Evolutionary conservation across 129 eudicot species (phyloP).

Genomic region (Flaveria linearis): DNA sequence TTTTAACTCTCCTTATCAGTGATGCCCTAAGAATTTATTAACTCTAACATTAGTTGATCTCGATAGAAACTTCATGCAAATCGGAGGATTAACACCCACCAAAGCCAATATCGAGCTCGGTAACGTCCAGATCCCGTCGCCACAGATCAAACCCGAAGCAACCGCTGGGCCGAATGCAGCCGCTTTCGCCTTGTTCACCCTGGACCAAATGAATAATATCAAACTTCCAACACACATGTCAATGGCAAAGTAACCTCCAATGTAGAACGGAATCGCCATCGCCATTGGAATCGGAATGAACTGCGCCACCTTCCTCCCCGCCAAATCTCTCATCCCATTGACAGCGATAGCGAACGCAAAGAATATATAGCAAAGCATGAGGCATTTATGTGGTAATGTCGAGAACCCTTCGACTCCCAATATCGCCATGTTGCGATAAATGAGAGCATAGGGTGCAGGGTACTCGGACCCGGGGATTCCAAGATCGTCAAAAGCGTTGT

Average conservation of each 20-base stretch:
- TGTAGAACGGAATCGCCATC: constrained; percentile 91
- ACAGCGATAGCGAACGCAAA: constrained; percentile 62
- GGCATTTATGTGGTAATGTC: constrained; percentile 72
- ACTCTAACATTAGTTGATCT: constrained; percentile 49
- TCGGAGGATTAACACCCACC: constrained; percentile 80
- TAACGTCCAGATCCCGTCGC: constrained; percentile 92
- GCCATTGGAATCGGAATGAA: constrained; percentile 96
- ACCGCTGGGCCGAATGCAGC: constrained; percentile 90
- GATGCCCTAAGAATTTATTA: constrained; percentile 40
- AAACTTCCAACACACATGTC: constrained; percentile 97
- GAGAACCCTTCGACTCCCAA: constrained; percentile 87
- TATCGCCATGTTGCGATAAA: constrained; percentile 84
- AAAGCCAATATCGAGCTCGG: constrained; percentile 92
- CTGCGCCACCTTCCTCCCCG: constrained; percentile 49
- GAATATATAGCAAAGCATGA: constrained; percentile 67
- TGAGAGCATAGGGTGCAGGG: constrained; percentile 71
- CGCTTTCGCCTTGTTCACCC: constrained; percentile 67
- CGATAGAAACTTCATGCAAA: constrained; percentile 91
- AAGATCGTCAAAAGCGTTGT: constrained; percentile 63
- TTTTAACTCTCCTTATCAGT: no score
- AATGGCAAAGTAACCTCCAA: constrained; percentile 76
- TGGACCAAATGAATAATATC: constrained; percentile 69
- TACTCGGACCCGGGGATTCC: constrained; percentile 66
- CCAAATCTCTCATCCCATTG: constrained; percentile 60
- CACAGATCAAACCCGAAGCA: constrained; percentile 96